phyloP scores from a whole-genome alignment of 352 stramenopile species.

The Phytophthora colocasiae region DNA sequence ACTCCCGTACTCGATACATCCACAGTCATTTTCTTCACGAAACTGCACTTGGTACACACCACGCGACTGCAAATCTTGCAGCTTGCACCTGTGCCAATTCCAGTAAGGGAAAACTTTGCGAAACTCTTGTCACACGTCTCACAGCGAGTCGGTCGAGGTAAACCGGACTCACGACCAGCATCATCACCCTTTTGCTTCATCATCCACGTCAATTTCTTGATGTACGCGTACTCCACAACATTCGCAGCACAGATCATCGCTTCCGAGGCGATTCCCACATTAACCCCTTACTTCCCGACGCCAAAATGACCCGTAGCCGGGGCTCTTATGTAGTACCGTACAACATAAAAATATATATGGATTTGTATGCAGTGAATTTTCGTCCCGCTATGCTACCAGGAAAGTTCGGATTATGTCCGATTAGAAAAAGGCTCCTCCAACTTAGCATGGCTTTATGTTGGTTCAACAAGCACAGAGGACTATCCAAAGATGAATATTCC shows the following conservation, averaged over 20 bases:
- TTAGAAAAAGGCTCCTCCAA: too few relatives aligned
- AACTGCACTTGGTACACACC: slow-evolving; percentile 55
- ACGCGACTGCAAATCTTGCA: slow-evolving; percentile 57
- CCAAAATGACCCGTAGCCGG: too few relatives aligned
- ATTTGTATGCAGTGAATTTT: too few relatives aligned
- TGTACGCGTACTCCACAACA: slow-evolving; percentile 58
- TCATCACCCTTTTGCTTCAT: slow-evolving; percentile 39
- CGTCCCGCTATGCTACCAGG: too few relatives aligned
- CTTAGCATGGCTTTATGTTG: too few relatives aligned
- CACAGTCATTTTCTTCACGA: slow-evolving; percentile 62
- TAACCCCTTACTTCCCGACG: too few relatives aligned
- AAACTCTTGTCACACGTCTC: slow-evolving; percentile 28
- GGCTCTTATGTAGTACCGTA: too few relatives aligned
- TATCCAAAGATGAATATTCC: too few relatives aligned
- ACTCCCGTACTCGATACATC: slow-evolving; percentile 43
- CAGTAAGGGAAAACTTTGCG: slow-evolving; percentile 24
- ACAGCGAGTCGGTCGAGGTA: slow-evolving; percentile 33
- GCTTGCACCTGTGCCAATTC: slow-evolving; percentile 11
- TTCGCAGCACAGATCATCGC: slow-evolving; percentile 43
- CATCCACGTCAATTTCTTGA: slow-evolving; percentile 69
- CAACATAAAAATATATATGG: too few relatives aligned
- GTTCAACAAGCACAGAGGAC: too few relatives aligned
- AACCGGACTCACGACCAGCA: neutral
- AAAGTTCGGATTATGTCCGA: too few relatives aligned
- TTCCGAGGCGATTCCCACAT: slow-evolving; percentile 47